Evolutionary conservation across 2,329 filamentous ascomycete genomes (phyloP).

Genomic region (Cercospora sp.): DNA sequence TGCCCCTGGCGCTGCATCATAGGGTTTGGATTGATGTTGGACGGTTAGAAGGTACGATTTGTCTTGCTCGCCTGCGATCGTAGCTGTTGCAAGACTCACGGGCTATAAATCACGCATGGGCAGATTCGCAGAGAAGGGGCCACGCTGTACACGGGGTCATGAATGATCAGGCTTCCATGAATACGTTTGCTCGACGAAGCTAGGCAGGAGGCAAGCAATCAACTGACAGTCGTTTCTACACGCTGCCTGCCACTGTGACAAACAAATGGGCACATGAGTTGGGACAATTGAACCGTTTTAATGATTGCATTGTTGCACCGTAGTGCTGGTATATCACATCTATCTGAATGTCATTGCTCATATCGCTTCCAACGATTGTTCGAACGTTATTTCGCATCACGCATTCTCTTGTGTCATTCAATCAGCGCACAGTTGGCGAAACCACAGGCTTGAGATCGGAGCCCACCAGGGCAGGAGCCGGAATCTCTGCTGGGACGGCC

Average conservation of each 20-base stretch:
- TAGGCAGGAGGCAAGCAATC: not conserved
- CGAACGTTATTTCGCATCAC: not conserved
- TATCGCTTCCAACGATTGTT: not conserved
- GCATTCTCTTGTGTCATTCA: not conserved
- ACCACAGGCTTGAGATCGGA: slow-evolving; percentile 1
- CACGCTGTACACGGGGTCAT: not conserved
- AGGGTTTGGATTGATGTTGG: not conserved
- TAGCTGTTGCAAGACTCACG: not conserved
- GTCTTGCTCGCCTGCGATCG: not conserved
- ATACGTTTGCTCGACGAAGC: not conserved
- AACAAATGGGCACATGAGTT: not conserved
- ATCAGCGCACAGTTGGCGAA: not conserved
- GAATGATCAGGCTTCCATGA: not conserved
- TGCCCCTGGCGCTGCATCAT: not conserved
- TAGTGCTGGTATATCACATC: not conserved
- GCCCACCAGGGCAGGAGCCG: slow-evolving; percentile 10
- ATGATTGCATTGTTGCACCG: not conserved
- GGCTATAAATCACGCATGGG: not conserved
- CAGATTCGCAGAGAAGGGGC: not conserved
- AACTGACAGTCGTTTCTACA: not conserved
- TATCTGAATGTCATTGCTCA: not conserved
- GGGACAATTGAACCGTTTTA: too few relatives aligned
- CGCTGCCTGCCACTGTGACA: not conserved
- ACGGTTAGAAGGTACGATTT: fast-evolving
- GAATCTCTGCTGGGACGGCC: slow-evolving; percentile 12